Percentiles rank a stretch among this genome's conserved stretches.
Evolutionary conservation across 2,329 filamentous ascomycete species (phyloP).

Genomic region (Camillea tinctor): DNA sequence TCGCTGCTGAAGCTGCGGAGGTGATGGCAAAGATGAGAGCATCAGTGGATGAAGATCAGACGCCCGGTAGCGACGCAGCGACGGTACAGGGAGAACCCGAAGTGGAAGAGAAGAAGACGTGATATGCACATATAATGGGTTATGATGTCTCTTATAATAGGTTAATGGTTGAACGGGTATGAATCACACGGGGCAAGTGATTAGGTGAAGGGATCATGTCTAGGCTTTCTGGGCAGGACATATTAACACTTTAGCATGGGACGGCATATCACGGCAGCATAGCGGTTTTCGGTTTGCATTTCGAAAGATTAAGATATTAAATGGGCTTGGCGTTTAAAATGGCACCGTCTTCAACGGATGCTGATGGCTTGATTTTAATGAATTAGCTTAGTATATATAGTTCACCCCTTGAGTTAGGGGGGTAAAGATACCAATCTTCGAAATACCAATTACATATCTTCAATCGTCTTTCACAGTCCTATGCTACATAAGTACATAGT

Average conservation of each 20-base stretch:
- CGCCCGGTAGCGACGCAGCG: neutral
- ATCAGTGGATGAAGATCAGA: neutral
- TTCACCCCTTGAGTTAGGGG: neutral
- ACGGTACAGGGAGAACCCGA: neutral
- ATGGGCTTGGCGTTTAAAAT: neutral
- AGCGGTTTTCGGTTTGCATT: neutral
- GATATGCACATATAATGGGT: neutral
- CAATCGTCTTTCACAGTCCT: neutral
- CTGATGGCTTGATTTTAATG: neutral
- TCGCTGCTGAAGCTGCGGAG: slow-evolving; percentile 54
- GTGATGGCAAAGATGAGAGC: neutral
- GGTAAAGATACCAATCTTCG: neutral
- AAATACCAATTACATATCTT: neutral
- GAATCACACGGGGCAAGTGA: neutral
- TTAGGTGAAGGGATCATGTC: neutral
- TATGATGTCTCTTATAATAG: neutral
- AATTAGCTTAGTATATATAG: no score
- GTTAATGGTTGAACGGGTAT: neutral
- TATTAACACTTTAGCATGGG: neutral
- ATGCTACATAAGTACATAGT: no score
- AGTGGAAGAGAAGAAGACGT: neutral
- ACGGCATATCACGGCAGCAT: neutral
- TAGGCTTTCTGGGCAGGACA: neutral
- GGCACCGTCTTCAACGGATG: neutral
- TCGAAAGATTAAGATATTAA: neutral